A percentile compares a stretch with the other conserved stretches of the same genome.
These are phyloP conservation scores for Xanthoparmelia taractica DNA, from an alignment of 495 filamentous ascomycete genomes.

Conservation along the genomic window DNA sequence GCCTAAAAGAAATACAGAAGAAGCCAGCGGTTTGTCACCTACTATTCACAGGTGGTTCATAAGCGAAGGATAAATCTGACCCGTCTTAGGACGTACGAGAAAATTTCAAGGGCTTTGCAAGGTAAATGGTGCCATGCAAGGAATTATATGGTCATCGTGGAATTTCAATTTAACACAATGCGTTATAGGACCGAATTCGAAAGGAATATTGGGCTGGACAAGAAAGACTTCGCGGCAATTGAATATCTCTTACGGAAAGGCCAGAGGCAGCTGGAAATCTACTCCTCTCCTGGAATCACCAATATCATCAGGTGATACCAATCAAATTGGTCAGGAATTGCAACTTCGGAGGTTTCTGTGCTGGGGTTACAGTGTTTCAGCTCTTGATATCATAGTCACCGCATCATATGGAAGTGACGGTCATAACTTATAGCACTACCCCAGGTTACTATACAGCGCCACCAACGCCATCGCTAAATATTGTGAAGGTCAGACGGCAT, in stretches of 20 bases:
- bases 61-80: conserved; percentile 17
- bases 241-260: conserved; percentile 86
- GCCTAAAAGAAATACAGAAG: conserved; percentile 67
- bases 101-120: conserved; percentile 50
- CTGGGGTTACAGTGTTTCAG: not conserved
- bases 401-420: not conserved
- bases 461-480: conserved; percentile 19
- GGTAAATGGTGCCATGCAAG: conserved; percentile 40
- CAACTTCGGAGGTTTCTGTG: not conserved
- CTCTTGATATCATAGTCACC: not conserved
- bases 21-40: conserved; percentile 62
- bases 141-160: conserved; percentile 21
- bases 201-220: conserved; percentile 60
- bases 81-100: conserved; percentile 38
- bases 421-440: not conserved
- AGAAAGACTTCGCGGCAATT: conserved; percentile 81
- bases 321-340: not conserved
- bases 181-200: conserved; percentile 62
- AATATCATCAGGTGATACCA: conserved; percentile 52
- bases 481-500: not conserved
- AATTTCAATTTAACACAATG: not conserved
- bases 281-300: conserved; percentile 72
- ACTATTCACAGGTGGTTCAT: conserved; percentile 1
- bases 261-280: conserved; percentile 75
- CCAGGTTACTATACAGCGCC: conserved; percentile 1